These are phyloP conservation scores for Eucalyptus pauciflora DNA, from an alignment of 345 rosid species.

Conservation along the genomic window DNA sequence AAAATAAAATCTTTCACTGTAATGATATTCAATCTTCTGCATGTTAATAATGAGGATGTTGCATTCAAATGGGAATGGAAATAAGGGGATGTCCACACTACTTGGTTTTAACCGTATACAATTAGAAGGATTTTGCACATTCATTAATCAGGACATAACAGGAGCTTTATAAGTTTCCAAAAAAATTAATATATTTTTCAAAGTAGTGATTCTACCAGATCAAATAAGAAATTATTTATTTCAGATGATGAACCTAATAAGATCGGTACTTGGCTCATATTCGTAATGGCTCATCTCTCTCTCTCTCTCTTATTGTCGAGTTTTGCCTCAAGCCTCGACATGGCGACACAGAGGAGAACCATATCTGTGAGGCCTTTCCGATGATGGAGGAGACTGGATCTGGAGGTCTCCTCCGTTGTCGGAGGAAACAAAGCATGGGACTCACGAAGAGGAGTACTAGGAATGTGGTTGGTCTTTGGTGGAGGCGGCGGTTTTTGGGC, in stretches of 20 bases:
- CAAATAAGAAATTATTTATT: no score
- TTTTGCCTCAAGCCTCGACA: no score
- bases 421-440: no score
- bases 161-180: neutral
- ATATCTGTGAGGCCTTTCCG: no score
- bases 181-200: neutral
- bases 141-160: neutral
- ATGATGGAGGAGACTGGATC: no score
- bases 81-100: neutral
- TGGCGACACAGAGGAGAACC: no score
- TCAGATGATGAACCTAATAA: no score
- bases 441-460: no score
- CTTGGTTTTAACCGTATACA: neutral
- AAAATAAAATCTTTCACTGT: neutral
- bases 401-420: no score
- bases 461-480: no score
- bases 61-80: neutral
- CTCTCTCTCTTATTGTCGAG: neutral
- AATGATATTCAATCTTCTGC: neutral
- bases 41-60: neutral
- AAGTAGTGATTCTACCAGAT: neutral
- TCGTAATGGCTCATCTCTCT: neutral
- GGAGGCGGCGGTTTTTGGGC: no score
- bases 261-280: neutral
- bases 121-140: neutral